Conservation (phyloP, 331 rosid genomes). For the Arachis monticola region DNA sequence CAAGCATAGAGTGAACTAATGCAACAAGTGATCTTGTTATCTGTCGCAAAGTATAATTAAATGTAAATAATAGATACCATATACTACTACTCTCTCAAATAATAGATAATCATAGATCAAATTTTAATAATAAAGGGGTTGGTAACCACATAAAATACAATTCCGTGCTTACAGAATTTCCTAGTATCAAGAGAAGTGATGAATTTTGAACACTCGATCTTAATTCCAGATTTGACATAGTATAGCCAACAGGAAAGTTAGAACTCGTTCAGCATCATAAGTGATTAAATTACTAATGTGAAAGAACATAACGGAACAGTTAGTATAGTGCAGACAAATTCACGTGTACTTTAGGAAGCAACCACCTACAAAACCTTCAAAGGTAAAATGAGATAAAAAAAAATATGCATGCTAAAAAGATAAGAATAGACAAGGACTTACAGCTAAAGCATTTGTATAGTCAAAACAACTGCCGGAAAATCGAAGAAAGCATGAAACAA, state of each 20-base stretch:
- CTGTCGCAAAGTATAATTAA: background rate
- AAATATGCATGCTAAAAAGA: slow-evolving; percentile 24
- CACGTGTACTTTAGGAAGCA: slow-evolving; percentile 20
- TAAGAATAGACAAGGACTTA: slow-evolving; percentile 49
- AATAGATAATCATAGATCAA: background rate
- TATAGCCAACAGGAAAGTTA: too few species aligned
- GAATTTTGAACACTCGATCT: too few species aligned
- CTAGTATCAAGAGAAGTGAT: too few species aligned
- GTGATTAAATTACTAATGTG: slow-evolving; percentile 11
- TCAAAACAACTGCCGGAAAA: slow-evolving; percentile 82
- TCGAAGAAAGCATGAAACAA: slow-evolving; percentile 21
- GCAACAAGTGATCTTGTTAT: background rate
- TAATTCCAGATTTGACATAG: too few species aligned
- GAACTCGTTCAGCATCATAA: slow-evolving; percentile 5
- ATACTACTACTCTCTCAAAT: background rate
- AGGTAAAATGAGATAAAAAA: slow-evolving; percentile 1
- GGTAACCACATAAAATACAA: slow-evolving; percentile 2
- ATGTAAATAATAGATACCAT: background rate
- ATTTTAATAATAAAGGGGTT: background rate
- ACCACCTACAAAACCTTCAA: background rate
- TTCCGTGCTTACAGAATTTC: too few species aligned
- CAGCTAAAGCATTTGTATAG: slow-evolving; percentile 94
- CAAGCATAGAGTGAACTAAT: background rate
- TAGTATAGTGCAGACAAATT: slow-evolving; percentile 1
- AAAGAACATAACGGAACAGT: slow-evolving; percentile 7